Percentiles rank a stretch among this genome's conserved stretches.
These are phyloP conservation scores for Russula foetens DNA, from an alignment of 768 basidiomycete genomes.

Conservation along the genomic window DNA sequence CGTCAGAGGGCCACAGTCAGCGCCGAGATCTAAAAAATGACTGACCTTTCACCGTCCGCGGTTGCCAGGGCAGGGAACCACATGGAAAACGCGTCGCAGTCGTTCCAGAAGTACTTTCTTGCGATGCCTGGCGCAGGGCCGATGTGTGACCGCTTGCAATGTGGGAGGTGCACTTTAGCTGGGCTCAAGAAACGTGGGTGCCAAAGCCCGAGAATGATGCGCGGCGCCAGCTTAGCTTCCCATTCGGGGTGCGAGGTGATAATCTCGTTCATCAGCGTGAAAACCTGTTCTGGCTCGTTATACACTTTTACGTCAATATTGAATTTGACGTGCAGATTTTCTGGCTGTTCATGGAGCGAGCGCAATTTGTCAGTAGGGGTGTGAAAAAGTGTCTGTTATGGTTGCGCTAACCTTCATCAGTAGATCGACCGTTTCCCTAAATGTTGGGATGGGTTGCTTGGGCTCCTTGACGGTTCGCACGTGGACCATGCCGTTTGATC, in stretches of 20 bases:
- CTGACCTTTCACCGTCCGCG: constrained; percentile 62
- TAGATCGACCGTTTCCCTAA: constrained; percentile 70
- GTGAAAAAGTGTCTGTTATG: constrained; percentile 9
- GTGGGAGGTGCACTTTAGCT: constrained; percentile 70
- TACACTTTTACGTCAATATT: constrained; percentile 93
- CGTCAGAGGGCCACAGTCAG: background rate
- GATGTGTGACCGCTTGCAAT: constrained; percentile 81
- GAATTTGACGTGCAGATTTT: constrained; percentile 67
- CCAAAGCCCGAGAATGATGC: constrained; percentile 79
- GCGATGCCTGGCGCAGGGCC: constrained; percentile 65
- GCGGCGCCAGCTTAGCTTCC: constrained; percentile 69
- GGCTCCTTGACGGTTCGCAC: constrained; percentile 75
- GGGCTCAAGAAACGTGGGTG: constrained; percentile 82
- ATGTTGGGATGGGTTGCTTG: constrained; percentile 85
- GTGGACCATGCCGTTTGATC: constrained; percentile 53
- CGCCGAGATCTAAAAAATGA: background rate
- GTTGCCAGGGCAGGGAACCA: constrained; percentile 64
- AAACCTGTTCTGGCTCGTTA: constrained; percentile 84
- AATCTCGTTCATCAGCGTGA: constrained; percentile 63
- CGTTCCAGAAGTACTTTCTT: constrained; percentile 82
- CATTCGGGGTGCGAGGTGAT: constrained; percentile 60
- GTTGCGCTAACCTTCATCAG: constrained; percentile 58
- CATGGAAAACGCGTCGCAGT: constrained; percentile 83
- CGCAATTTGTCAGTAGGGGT: constrained; percentile 1
- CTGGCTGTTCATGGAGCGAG: constrained; percentile 38